These are phyloP conservation scores for Solanum etuberosum DNA, from an alignment of 257 asterid species.

Conservation along the genomic window DNA sequence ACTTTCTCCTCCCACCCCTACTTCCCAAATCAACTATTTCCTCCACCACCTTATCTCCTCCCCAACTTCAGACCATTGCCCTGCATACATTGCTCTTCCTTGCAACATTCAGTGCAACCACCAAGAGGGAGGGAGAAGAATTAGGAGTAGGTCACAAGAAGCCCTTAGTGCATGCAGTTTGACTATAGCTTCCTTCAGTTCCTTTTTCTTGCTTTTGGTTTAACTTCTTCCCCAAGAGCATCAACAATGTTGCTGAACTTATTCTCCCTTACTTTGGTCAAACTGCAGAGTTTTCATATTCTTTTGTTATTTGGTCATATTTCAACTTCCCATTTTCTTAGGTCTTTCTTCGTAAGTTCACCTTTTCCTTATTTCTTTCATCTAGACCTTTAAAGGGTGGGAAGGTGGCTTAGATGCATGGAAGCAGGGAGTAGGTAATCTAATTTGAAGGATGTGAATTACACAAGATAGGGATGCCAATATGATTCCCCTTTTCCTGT, in stretches of 20 bases:
- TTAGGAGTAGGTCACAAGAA: neutral
- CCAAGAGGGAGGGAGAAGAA: neutral
- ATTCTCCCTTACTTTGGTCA: neutral
- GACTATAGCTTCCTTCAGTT: neutral
- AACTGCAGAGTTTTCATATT: neutral
- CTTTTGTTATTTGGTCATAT: neutral
- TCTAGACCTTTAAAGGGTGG: neutral
- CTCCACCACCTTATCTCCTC: neutral
- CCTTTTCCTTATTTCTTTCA: neutral
- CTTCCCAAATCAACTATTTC: neutral
- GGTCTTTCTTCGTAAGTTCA: neutral
- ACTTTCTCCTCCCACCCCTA: neutral
- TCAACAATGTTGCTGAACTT: neutral
- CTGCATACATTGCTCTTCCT: neutral
- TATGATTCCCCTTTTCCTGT: neutral
- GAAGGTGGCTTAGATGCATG: neutral
- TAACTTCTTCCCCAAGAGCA: neutral
- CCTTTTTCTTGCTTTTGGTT: neutral
- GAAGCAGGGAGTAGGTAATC: neutral
- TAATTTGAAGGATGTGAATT: neutral
- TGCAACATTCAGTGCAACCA: neutral
- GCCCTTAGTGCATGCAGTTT: neutral
- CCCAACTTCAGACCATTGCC: neutral
- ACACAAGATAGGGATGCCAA: neutral
- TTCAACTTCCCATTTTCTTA: neutral